A percentile compares a stretch with the other conserved stretches of the same genome.
These are phyloP conservation scores for Tetrapyrgos nigripes DNA, from an alignment of 1,284 basidiomycete genomes.

Conservation along the genomic window DNA sequence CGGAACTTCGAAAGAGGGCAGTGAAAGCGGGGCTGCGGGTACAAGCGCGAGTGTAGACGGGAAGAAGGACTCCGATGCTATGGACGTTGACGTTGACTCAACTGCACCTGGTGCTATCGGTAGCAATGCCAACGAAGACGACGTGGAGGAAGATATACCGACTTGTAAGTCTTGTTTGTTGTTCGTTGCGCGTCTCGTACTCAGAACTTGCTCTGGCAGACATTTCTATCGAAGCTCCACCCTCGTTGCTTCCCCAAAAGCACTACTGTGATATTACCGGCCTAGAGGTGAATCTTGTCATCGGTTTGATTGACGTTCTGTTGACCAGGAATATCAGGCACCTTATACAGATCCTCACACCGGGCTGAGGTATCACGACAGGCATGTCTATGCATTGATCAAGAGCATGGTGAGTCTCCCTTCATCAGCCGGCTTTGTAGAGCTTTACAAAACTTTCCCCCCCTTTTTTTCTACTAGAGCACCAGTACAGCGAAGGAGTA, in stretches of 20 bases:
- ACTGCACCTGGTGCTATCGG: too few species aligned
- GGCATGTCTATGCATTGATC: conserved; percentile 84
- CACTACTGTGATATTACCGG: conserved; percentile 92
- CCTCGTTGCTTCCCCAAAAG: conserved; percentile 76
- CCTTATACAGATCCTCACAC: conserved; percentile 69
- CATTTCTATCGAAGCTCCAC: conserved; percentile 85
- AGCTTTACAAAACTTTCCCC: too few species aligned
- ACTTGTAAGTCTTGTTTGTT: conserved; percentile 57
- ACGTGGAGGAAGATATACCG: too few species aligned
- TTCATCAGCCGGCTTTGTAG: too few species aligned
- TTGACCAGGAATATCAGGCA: conserved; percentile 72
- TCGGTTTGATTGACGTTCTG: too few species aligned
- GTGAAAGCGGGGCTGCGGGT: conserved; percentile 27
- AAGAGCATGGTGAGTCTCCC: conserved; percentile 69
- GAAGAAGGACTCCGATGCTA: conserved; percentile 28
- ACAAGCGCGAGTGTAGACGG: too few species aligned
- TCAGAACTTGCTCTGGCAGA: conserved; percentile 51
- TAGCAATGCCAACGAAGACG: too few species aligned
- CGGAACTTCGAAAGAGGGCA: conserved; percentile 44
- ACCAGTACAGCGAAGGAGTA: too few species aligned
- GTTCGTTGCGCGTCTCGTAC: not conserved
- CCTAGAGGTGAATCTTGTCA: too few species aligned
- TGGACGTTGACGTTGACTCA: too few species aligned
- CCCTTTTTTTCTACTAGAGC: too few species aligned
- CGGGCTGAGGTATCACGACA: conserved; percentile 84